Evolutionary conservation across 202 grass and related monocot genomes (phyloP), one percentile per base, ranked within the genome.

Genomic region (Zizania palustris): DNA sequence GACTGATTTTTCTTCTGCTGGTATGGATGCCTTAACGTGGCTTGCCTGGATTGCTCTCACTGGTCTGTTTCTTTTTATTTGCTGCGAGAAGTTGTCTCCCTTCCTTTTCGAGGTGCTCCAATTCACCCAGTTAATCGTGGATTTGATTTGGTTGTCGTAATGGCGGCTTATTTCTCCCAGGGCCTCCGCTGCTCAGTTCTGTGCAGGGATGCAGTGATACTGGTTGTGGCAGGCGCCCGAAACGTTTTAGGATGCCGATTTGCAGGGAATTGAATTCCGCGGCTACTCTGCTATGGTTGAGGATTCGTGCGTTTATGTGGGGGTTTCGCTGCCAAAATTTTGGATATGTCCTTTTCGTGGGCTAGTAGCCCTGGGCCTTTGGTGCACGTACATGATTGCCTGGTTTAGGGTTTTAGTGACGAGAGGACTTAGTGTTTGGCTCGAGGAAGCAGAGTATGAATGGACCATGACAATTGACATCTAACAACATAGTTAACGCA

Each of bases 371-470:
- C 61, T 28, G 18, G 41, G 20, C 3, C 51, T 50, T 75, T 55
- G 13, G 15, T 76, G 66, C 13, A 35, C 54, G n/a, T 51, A 45
- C n/a, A 34, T 63, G 35, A 34, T 49, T 48, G 46, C 53, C n/a
- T 16, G n/a, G n/a, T 43, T 67, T 81, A 76, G 38, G 40, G 65
- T 57, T 82, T 39, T 34, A 70, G 45, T 57, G 8, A 76, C 65
- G 55, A 14, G 3, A 40, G 45, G 42, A 14, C 44, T n/a, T 55
- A 0, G 34, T 50, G 12, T 12, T 20, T 51, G 39, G 14, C 48
- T 50, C 16, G 50, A 54, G 50, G 16, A 19, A 19, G 16, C 18
- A 19, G 50, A 54, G 50, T 15, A 19, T 54, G 50, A 54, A 14
- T 54, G 16, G 4, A 11, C 50, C 50, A 54, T 54, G 16, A n/a